Conservation (phyloP, 192 early-diverging fungal genomes). For the Coemansia sp. region DNA sequence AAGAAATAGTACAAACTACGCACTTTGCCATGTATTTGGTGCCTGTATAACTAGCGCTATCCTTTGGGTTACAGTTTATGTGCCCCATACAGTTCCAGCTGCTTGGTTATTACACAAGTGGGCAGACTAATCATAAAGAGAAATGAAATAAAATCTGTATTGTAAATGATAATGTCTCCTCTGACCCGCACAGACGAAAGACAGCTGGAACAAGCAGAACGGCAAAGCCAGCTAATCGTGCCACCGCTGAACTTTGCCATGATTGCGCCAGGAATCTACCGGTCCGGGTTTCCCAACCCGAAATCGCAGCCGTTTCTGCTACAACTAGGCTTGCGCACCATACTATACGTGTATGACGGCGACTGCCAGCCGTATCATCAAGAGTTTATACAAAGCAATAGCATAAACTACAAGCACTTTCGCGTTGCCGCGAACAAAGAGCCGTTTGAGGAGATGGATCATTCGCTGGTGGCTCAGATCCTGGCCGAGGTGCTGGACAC, state of each 20-base stretch:
- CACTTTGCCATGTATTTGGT: no score
- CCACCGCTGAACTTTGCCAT: conserved; percentile 95
- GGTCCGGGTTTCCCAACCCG: conserved; percentile 89
- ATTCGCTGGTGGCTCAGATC: conserved; percentile 26
- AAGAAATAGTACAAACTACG: no score
- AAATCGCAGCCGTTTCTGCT: conserved; percentile 89
- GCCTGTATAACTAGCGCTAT: no score
- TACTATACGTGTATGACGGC: conserved; percentile 82
- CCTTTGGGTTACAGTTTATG: neutral
- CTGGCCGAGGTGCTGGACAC: conserved; percentile 44
- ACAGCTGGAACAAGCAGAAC: conserved; percentile 31
- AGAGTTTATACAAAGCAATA: conserved; percentile 70
- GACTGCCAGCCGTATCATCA: conserved; percentile 70
- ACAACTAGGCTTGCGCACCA: conserved; percentile 78
- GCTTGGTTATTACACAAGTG: neutral
- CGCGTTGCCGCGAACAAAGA: conserved; percentile 84
- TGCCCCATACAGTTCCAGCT: neutral
- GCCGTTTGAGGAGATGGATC: conserved; percentile 52
- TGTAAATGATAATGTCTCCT: neutral
- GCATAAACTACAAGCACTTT: conserved; percentile 78
- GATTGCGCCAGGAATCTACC: conserved; percentile 89
- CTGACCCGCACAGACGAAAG: conserved; percentile 25
- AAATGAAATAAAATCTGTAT: neutral
- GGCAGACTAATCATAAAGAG: neutral
- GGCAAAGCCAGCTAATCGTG: conserved; percentile 62